Conservation (phyloP, 192 early-diverging fungal genomes). For the Umbelopsis sp. region DNA sequence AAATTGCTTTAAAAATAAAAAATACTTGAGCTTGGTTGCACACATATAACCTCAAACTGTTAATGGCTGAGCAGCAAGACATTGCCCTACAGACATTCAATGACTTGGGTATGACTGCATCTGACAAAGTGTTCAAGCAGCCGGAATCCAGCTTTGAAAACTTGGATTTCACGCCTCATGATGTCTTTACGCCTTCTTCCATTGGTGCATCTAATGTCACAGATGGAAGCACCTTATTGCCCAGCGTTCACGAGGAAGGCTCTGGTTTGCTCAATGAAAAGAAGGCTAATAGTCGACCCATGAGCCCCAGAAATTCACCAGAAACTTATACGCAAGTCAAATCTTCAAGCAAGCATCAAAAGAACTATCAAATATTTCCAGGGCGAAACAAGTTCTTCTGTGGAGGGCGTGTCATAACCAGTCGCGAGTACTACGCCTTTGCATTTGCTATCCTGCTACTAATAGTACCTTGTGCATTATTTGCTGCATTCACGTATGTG, state of each 20-base stretch:
- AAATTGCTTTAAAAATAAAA: constrained; percentile 3
- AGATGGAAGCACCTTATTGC: constrained; percentile 16
- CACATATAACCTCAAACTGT: background rate
- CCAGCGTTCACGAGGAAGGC: constrained; percentile 18
- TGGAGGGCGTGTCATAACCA: constrained; percentile 67
- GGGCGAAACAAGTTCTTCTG: constrained; percentile 64
- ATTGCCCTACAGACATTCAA: constrained; percentile 19
- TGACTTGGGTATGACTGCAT: constrained; percentile 4
- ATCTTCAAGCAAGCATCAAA: constrained; percentile 2
- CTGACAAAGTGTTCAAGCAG: constrained; percentile 6
- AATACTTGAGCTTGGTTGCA: constrained; percentile 8
- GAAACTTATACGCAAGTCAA: constrained; percentile 9
- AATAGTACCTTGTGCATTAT: constrained; percentile 58
- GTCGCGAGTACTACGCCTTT: constrained; percentile 65
- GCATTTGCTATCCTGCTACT: constrained; percentile 57
- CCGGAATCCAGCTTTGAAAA: constrained; percentile 15
- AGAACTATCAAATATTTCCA: constrained; percentile 56
- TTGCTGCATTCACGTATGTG: constrained; percentile 58
- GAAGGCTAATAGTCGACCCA: background rate
- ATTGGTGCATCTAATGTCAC: constrained; percentile 18
- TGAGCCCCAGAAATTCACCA: background rate
- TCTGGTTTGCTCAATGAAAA: background rate
- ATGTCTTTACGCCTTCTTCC: background rate
- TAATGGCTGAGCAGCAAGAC: constrained; percentile 21
- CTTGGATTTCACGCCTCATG: constrained; percentile 2